Evolutionary conservation across 1,284 basidiomycete genomes (phyloP), one percentile per base, ranked within the genome.

Genomic region (Cryptococcus sp.): DNA sequence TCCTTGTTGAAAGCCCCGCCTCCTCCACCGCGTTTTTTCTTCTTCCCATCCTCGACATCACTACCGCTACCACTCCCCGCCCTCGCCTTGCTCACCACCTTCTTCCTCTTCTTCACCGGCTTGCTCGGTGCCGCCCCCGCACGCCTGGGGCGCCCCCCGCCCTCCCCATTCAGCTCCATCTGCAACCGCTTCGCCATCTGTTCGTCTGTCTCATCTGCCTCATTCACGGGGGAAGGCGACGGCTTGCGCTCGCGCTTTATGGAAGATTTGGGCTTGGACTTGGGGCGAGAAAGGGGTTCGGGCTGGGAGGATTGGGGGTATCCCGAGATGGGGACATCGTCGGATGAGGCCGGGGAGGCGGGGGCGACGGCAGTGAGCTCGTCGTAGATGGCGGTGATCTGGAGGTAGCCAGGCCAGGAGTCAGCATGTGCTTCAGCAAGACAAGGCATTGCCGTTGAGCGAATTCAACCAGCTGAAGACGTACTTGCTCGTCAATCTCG

Each of bases 1-100:
- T 73, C 70, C 67, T 73, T 76, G 60, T 77, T 78, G 64, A 78
- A 78, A 8, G 69, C 70, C 66, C 51, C 62, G 49, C 65, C 69
- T 54, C 61, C 60, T n/a, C 55, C 57, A 21, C 60, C 62, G 53
- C 64, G 65, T 64, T 73, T 72, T 66, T 72, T 72, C 58, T 70
- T 71, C 13, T 59, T 49, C 13, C 33, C 51, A 24, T 40, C 52
- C 20, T 55, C 60, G 36, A 52, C 55, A 23, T 56, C 62, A 15
- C 45, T 46, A 44, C 58, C 60, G 13, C 11, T 37, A 50, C 56
- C 33, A 44, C 59, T 62, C 21, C 60, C 63, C 50, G 67, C 62
- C 38, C 60, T 60, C 23, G 57, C 52, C 46, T 55, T 62, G 7
- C 46, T 42, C 38, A 62, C 47, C 1, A 61, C 57, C 45, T 70